Conservation (phyloP, 2,329 filamentous ascomycete species). For the Fusarium vanettenii region DNA sequence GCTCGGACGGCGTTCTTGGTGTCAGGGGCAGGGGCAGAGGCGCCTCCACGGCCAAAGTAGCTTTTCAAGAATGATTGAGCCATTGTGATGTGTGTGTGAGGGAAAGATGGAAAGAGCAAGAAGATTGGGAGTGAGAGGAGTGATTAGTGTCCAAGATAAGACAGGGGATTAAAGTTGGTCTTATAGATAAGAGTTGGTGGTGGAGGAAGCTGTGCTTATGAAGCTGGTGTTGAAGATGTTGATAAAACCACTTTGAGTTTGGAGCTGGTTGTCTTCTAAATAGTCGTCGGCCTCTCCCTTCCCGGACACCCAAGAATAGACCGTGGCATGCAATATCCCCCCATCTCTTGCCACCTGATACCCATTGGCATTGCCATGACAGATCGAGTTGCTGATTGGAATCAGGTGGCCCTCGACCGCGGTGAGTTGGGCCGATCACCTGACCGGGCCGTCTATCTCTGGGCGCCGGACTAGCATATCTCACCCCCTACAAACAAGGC, state of each 20-base stretch:
- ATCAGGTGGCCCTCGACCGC: conserved; percentile 30
- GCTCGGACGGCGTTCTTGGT: conserved; percentile 47
- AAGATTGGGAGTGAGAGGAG: neutral
- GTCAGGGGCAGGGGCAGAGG: conserved; percentile 27
- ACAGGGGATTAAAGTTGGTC: conserved; percentile 5
- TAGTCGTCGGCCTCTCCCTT: conserved; percentile 25
- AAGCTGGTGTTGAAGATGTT: conserved; percentile 19
- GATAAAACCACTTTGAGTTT: conserved; percentile 18
- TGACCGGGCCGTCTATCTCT: conserved; percentile 33
- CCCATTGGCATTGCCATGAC: conserved; percentile 19
- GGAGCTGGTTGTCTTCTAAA: conserved; percentile 39
- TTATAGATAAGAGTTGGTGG: conserved; percentile 28
- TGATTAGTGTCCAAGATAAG: conserved; percentile 11
- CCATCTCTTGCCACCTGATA: conserved; percentile 37
- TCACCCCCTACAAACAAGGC: conserved; percentile 28
- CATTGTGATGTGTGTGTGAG: conserved; percentile 34
- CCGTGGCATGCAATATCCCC: conserved; percentile 17
- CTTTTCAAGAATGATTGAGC: conserved; percentile 46
- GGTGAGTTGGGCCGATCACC: conserved; percentile 27
- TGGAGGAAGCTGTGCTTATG: conserved; percentile 8
- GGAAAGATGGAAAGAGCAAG: conserved; percentile 3
- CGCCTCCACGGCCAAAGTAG: conserved; percentile 53
- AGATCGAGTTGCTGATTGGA: conserved; percentile 34
- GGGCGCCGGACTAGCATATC: conserved; percentile 25
- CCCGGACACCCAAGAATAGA: conserved; percentile 31